Evolutionary conservation across 768 basidiomycete species (phyloP), one percentile per base, ranked within the genome.

Genomic region (Lactarius hengduanensis): DNA sequence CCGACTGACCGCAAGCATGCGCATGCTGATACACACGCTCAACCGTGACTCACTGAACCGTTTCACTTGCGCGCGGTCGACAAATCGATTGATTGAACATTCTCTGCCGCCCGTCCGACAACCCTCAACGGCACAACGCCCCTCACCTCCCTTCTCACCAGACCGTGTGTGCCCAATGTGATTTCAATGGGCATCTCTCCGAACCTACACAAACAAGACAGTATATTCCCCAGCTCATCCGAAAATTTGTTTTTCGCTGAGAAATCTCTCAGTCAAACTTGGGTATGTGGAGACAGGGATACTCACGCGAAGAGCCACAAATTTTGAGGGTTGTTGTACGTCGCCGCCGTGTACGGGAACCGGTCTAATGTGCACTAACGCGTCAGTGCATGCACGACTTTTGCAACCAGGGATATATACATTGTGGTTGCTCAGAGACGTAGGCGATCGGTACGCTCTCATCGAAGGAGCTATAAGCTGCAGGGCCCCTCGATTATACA

Each of bases 361-460:
- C 62, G 69, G 11, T 47, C 66, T 69, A 7, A 30, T 20, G 26
- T 41, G 9, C 11, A 34, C 20, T 3, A 11, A 4, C 41, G 16
- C 2, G 15, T 32, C 38, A 32, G 30, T 11, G 2, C 18, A 40
- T 18, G n/a, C 30, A 67, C 10, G n/a, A 9, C 22, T 32, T 28
- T 28, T 20, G 38, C n/a, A 10, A 47, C 11, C 8, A 13, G 10
- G 41, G 10, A 38, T 40, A 40, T 7, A n/a, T 45, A 75, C 75
- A 71, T 40, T 74, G 73, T 15, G 76, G 75, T 2, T 71, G 70
- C 58, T 78, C 76, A 13, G 76, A 76, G 43, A 65, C 61, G 63
- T 76, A 78, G 16, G 72, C 77, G 8, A 78, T 77, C 2, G 77
- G 77, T 0, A 50, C 34, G 6, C 62, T 58, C 66, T 77, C 76